Evolutionary conservation across 2,329 filamentous ascomycete genomes (phyloP), one percentile per base, ranked within the genome.

Genomic region (Incumbomyces delicatus): DNA sequence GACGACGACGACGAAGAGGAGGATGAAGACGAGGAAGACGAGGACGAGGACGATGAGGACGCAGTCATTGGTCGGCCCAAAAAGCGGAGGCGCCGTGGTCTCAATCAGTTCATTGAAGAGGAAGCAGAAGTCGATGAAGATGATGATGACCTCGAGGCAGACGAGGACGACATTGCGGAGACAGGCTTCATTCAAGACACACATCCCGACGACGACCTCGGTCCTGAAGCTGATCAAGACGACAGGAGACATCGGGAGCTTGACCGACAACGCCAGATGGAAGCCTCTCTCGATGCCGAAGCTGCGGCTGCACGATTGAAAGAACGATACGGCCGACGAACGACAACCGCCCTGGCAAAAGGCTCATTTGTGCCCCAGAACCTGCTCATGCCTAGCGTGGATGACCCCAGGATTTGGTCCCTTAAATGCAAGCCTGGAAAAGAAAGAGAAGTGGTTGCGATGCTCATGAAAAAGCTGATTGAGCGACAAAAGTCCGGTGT

Each of bases 121-220:
- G 92, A 98, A 74, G 92, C 92, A 64, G 92, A 95, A 69, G 92
- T 98, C 57, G 92, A 96, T 61, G 92, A 85, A 49, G 81, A 94
- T 53, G 88, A 94, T 58, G 88, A 95, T 58, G 85, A 87, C 56
- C 83, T 78, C 55, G 85, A 86, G 51, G 87, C 94, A 54, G 87
- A 94, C 43, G 90, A 95, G 57, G 87, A 94, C 57, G 88, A 94
- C 46, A 80, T 86, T 49, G 82, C 88, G 57, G 87, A 75, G 48
- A 87, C 87, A 48, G 84, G 86, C 55, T 87, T 92, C 62, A 88
- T 88, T 61, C 85, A 87, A 55, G 86, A 94, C 63, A 85, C 86
- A 53, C 88, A 96, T 63, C 87, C 87, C 6, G 89, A 95, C 64
- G 90, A 96, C 62, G 87, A 92, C 56, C 65, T 81, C 20, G 79